Evolutionary conservation across 202 grass and related monocot genomes (phyloP).

Genomic region (Elaeis oleifera): DNA sequence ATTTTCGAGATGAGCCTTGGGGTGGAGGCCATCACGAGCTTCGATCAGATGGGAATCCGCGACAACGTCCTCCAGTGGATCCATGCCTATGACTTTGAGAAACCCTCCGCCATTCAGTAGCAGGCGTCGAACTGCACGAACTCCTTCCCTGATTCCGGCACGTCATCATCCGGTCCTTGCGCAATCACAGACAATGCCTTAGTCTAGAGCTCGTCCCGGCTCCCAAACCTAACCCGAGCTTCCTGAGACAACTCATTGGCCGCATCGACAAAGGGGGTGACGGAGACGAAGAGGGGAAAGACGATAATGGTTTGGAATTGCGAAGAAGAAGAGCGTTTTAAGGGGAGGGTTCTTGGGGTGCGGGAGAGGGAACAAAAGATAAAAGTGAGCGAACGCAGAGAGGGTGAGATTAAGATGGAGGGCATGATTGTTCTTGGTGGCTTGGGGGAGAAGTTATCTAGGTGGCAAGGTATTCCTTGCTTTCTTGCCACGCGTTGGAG

Average conservation of each 20-base stretch:
- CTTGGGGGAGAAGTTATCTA: neutral
- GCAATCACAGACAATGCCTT: conserved; percentile 72
- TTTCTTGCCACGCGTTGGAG: too few relatives aligned
- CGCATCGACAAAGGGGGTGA: conserved; percentile 9
- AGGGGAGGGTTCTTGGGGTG: conserved; percentile 22
- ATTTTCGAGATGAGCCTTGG: conserved; percentile 68
- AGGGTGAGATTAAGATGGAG: neutral
- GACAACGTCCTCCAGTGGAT: conserved; percentile 86
- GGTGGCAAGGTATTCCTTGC: too few relatives aligned
- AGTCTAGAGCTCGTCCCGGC: conserved; percentile 24
- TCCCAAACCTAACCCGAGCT: conserved; percentile 71
- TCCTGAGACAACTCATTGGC: conserved; percentile 88
- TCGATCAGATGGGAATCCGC: conserved; percentile 82
- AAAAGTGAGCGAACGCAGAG: neutral
- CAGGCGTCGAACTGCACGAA: conserved; percentile 81
- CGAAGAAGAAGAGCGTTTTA: conserved; percentile 18
- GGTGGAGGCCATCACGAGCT: conserved; percentile 70
- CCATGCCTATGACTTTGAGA: conserved; percentile 75
- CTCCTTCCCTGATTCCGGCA: conserved; percentile 51
- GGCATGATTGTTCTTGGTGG: neutral
- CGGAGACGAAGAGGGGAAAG: conserved; percentile 27
- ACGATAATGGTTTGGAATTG: conserved; percentile 15
- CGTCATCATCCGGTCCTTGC: conserved; percentile 75
- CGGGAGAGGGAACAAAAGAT: neutral
- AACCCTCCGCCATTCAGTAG: conserved; percentile 90